Conservation (phyloP, 257 asterid species). For the Solanum appendiculatum region DNA sequence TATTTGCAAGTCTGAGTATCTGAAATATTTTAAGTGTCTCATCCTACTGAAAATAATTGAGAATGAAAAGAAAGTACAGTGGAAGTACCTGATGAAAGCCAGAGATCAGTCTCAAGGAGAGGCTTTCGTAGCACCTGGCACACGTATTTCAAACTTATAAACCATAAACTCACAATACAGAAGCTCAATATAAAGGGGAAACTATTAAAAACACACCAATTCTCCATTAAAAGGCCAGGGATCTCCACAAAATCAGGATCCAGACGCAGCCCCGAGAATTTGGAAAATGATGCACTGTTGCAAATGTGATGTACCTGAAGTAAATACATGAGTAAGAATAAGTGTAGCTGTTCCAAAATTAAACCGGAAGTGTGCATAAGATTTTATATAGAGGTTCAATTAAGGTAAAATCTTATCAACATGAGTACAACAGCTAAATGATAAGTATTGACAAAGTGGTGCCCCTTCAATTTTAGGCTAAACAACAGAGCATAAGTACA, state of each 20-base stretch:
- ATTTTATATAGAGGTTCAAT: background rate
- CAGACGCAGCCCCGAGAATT: constrained; percentile 88
- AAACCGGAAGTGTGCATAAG: background rate
- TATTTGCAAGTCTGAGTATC: background rate
- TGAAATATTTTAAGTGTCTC: background rate
- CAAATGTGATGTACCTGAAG: constrained; percentile 76
- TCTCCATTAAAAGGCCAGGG: constrained; percentile 74
- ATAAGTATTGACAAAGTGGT: background rate
- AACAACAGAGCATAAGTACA: background rate
- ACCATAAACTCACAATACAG: background rate
- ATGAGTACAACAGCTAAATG: background rate
- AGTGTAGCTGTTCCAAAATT: background rate
- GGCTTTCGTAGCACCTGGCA: constrained; percentile 76
- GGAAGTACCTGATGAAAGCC: constrained; percentile 78
- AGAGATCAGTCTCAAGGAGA: constrained; percentile 68
- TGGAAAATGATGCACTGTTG: constrained; percentile 73
- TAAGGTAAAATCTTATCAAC: background rate
- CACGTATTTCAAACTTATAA: constrained; percentile 5
- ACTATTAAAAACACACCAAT: constrained; percentile 40
- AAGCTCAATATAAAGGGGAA: background rate
- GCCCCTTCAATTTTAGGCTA: background rate
- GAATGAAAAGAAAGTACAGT: background rate
- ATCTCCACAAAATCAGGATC: constrained; percentile 97
- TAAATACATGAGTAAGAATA: background rate
- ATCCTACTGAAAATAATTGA: background rate